A percentile compares a stretch with the other conserved stretches of the same genome.
These are phyloP conservation scores for Haematococcus sp. DNA, from an alignment of 139 green algal genomes.

Conservation along the genomic window DNA sequence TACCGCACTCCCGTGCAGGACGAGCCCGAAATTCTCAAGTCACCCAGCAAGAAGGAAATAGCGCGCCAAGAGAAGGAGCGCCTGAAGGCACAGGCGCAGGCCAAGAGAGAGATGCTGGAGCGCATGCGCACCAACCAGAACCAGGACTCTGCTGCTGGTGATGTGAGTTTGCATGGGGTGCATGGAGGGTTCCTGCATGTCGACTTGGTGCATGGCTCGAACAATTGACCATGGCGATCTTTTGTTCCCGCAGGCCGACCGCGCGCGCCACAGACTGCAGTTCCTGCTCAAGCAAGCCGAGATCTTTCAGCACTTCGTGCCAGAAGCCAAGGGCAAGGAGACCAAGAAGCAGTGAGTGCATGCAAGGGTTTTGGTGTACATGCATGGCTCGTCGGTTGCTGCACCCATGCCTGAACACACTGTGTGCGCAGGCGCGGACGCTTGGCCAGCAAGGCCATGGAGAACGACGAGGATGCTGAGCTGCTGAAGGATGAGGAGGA, in stretches of 20 bases:
- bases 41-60: slow-evolving; percentile 21
- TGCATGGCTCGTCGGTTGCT: not conserved
- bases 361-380: not conserved
- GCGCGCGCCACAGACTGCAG: slow-evolving; percentile 74
- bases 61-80: slow-evolving; percentile 82
- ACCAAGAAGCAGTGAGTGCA: slow-evolving; percentile 45
- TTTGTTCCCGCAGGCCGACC: slow-evolving; percentile 59
- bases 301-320: slow-evolving; percentile 97
- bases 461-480: slow-evolving; percentile 92
- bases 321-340: slow-evolving; percentile 40
- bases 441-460: slow-evolving; percentile 44
- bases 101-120: slow-evolving; percentile 84
- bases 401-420: not conserved
- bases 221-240: not conserved
- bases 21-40: not conserved
- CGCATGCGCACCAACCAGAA: slow-evolving; percentile 73
- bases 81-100: slow-evolving; percentile 72
- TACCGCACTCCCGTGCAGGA: slow-evolving; percentile 1
- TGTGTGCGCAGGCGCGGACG: not conserved
- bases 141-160: no score
- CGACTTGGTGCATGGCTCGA: not conserved
- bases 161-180: no score
- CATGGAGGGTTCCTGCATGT: slow-evolving; percentile 17
- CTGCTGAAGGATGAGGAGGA: slow-evolving; percentile 88
- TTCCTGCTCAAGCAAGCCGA: slow-evolving; percentile 97